Evolutionary conservation across 805 yeast genomes (phyloP), one percentile per base, ranked within the genome.

Genomic region (Candida sanyiensis): DNA sequence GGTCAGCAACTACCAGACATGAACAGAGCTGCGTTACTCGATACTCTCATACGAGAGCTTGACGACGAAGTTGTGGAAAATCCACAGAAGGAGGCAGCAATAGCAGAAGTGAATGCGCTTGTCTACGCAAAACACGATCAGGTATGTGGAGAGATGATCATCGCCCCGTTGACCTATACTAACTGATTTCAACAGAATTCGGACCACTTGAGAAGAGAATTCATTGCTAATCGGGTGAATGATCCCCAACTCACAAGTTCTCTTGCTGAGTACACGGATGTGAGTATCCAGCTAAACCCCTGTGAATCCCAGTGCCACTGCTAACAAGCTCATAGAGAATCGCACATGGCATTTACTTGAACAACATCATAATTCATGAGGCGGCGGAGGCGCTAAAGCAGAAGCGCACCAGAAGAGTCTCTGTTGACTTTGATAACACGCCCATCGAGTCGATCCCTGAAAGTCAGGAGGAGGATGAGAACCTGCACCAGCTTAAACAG

Each of bases 401-500:
- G 20, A 23, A 26, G 13, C 29, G 16, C 4, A 41, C 41, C 12
- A 46, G 52, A 45, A 40, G 58, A 28, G 12, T 48, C 8, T 48
- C 55, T 1, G 46, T 55, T 13, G 54, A 55, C 25, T 39, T 55
- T n/a, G 50, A 50, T 25, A 21, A 27, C 12, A 44, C 38, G 10
- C 33, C 34, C 4, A 21, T 29, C 6, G 44, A 43, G 1, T 30
- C 34, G 10, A 28, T 40, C 2, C 9, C 28, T 5, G 23, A 28
- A 11, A 37, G 39, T 13, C 38, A 42, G 12, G 44, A 39, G 1
- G 56, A 53, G 3, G 59, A 54, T 19, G 60, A 59, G 11, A 62
- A 58, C 24, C 32, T 63, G 9, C 46, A 49, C 3, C 63, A 59
- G 22, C 38, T 66, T 24, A 57, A 62, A 24, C 49, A 50, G 37